A percentile compares a stretch with the other conserved stretches of the same genome.
Evolutionary conservation across 352 stramenopile genomes (phyloP).

Genomic region (Phytophthora podocarpi): DNA sequence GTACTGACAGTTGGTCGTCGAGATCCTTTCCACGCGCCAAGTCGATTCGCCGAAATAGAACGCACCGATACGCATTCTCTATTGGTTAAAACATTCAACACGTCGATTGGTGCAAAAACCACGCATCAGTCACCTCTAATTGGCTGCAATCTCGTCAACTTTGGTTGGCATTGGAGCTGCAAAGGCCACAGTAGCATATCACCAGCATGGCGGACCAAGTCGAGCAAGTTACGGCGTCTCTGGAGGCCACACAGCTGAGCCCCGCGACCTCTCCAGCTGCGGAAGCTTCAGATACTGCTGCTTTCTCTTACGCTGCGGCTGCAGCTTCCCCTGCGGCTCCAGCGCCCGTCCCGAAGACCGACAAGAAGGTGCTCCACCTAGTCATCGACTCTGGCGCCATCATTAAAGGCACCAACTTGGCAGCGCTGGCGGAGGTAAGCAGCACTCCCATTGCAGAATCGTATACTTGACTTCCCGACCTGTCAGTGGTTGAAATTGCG

Average conservation of each 20-base stretch:
- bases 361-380: constrained; percentile 79
- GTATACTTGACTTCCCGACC: too few relatives aligned
- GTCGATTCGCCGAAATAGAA: constrained; percentile 21
- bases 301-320: constrained; percentile 12
- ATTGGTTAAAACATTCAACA: constrained; percentile 4
- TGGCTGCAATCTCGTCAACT: constrained; percentile 27
- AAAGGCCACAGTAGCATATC: constrained; percentile 17
- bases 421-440: constrained; percentile 68
- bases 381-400: constrained; percentile 88
- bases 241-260: constrained; percentile 24
- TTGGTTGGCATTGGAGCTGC: constrained; percentile 51
- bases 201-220: constrained; percentile 30
- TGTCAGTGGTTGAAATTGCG: neutral
- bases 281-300: neutral
- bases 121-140: constrained; percentile 6
- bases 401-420: constrained; percentile 87
- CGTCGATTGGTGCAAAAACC: constrained; percentile 10
- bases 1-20: constrained; percentile 17
- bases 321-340: constrained; percentile 6
- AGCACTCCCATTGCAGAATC: neutral
- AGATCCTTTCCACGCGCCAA: constrained; percentile 10
- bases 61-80: too few relatives aligned
- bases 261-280: neutral
- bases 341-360: constrained; percentile 5
- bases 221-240: constrained; percentile 25